Percentiles rank a stretch among this genome's conserved stretches.
Evolutionary conservation across 306 rosid genomes (phyloP).

Genomic region (Corylus americana): DNA sequence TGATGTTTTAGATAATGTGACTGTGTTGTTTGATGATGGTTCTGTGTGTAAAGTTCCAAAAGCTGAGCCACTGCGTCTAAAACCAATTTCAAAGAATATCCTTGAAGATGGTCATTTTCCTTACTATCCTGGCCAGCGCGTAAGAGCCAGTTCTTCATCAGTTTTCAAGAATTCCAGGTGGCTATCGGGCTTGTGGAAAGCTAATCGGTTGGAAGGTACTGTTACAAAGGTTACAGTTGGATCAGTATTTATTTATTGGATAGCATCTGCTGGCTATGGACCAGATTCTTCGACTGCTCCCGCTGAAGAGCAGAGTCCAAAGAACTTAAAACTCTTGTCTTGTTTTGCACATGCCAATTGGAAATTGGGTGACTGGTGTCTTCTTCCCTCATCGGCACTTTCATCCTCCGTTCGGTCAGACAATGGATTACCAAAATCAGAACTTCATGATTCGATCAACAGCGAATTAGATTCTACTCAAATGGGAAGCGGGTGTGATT

Average conservation of each 20-base stretch:
- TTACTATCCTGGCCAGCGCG: slow-evolving; percentile 97
- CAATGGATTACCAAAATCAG: slow-evolving; percentile 56
- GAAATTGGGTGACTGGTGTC: slow-evolving; percentile 99
- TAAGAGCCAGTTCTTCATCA: slow-evolving; percentile 87
- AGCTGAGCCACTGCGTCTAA: slow-evolving; percentile 90
- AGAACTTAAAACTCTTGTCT: slow-evolving; percentile 79
- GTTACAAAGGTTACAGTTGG: slow-evolving; percentile 91
- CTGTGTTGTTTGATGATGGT: slow-evolving; percentile 94
- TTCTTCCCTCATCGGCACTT: slow-evolving; percentile 46
- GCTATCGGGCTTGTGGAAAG: slow-evolving; percentile 98
- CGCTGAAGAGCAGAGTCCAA: slow-evolving; percentile 91
- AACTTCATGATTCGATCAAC: slow-evolving; percentile 52
- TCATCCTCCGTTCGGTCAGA: slow-evolving; percentile 47
- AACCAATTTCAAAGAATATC: slow-evolving; percentile 80
- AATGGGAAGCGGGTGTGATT: slow-evolving; percentile 68
- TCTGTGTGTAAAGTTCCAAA: slow-evolving; percentile 84
- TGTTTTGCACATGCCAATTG: slow-evolving; percentile 94
- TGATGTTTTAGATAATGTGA: slow-evolving; percentile 94
- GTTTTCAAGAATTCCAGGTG: slow-evolving; percentile 92
- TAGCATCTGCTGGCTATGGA: slow-evolving; percentile 98
- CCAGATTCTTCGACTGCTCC: slow-evolving; percentile 91
- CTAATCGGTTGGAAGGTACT: slow-evolving; percentile 91
- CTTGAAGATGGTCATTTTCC: slow-evolving; percentile 94
- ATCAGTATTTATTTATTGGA: slow-evolving; percentile 93
- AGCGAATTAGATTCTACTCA: slow-evolving; percentile 64